Evolutionary conservation across 2,329 filamentous ascomycete species (phyloP), one percentile per base, ranked within the genome.

Genomic region (Xylariomycetidae sp.): DNA sequence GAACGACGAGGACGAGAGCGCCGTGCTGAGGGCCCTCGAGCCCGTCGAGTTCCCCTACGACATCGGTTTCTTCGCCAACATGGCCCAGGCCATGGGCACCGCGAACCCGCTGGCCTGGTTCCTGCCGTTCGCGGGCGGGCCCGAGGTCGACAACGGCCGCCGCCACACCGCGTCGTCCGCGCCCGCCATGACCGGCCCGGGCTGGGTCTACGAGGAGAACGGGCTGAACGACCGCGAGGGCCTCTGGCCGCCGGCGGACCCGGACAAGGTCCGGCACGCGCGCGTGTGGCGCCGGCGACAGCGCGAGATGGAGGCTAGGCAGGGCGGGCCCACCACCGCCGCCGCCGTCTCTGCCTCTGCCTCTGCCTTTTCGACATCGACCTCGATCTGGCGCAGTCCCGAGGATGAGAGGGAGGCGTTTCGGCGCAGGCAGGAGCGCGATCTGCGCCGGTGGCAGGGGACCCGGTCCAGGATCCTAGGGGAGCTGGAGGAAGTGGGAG

Each of bases 1-100:
- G 13, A 40, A 49, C 28, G 48, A 45, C 7, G 49, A 44, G 16
- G 63, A 69, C 34, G 66, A 64, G 5, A 22, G 4, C 10, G 57
- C 64, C 36, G 42, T 80, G 3, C 61, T 66, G 9, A n/a, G n/a
- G n/a, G n/a, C n/a, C n/a, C 70, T 85, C 27, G 66, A 73, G 37
- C 73, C 69, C 33, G 74, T 89, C 48, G 84, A 90, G 57, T 92
- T 88, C 48, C 87, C 86, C 0, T 92, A 88, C 59, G 86, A 94
- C 50, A 62, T 90, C 27, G 85, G 84, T 31, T 66, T 92, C 48
- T 88, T 77, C 63, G 56, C 64, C 22, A 94, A 94, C 56, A 69
- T 90, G 53, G 70, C 72, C 12, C 80, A 86, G 52, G 82, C 80
- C 12, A 89, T 92, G 82, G 84, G 85, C 4, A 80, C 76, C 1